Base-by-base conservation (phyloP, 176 grass and related monocot genomes). In the Cymbopogon citratus region DNA sequence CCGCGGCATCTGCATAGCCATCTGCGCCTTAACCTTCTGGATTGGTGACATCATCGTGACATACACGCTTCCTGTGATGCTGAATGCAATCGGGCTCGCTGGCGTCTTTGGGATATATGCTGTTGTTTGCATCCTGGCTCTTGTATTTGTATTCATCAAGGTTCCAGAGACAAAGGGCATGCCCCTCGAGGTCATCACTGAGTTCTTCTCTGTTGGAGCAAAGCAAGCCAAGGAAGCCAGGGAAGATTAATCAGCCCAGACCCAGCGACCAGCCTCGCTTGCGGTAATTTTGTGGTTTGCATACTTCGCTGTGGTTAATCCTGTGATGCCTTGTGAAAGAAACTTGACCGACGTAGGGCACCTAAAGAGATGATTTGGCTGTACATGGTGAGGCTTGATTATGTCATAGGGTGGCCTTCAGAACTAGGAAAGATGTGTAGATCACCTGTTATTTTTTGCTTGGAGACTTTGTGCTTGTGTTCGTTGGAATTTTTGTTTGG, bases 141-240 rank as follows among this genome's bases (percentile, higher is more conserved):
- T 93, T 7, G 21, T 89, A 7, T 99, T 95, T 85, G 91, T 99
- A 45, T 99, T 15, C 87, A 81, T 93, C 73, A 92, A 94, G 74
- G 96, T 99, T 23, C 93, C 93, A 3, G 92, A 99, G 79, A 99
- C 96, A 13, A 99, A 96, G 71, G 96, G 96, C 34, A 95, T 95
- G 96, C 96, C 96, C 3, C 92, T 99, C 75, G 96, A 99, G 87
- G 87, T 99, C 66, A 99, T 99, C 38, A 86, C 96, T 0, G 96
- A 98, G 89, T 91, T 98, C 87, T 98, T 98, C 45, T 88, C 96
- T 1, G 85, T 99, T 43, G 96, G 96, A 12, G 91, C 93, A 62
- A 88, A 93, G 85, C 92, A 92, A 68, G 75, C 25, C 38, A 90
- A 84, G 60, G 86, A 79, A 57, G 64, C 79, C 24, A 86, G 18